Evolutionary conservation across 305 asterid species (phyloP), one percentile per base, ranked within the genome.

Genomic region (Andrographis paniculata): DNA sequence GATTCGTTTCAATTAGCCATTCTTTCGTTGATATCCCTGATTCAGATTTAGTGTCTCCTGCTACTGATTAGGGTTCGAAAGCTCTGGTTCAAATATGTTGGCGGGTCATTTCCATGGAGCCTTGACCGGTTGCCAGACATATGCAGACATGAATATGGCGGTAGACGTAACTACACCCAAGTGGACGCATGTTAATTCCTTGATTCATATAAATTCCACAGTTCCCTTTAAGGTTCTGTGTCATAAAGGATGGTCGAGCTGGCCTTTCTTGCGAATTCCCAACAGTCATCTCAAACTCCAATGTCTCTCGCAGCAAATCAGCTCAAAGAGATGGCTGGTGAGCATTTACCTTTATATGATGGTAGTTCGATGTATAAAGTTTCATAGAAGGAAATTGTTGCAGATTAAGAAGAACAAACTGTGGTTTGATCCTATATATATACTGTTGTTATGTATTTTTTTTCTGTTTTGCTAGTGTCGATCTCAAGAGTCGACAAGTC

Each of bases 271-370:
- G 9, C 22, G 59, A 45, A 62, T 61, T 60, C 52, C 50, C 48
- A 48, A 20, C 13, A 52, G 48, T 68, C 84, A 64, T 21, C 73
- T 61, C 52, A 82, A 76, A 57, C 55, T 75, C 41, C 87, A 60
- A 37, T 50, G 55, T 39, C 57, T 54, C 41, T 62, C 73, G 1
- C 70, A 67, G 50, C 89, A 78, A 30, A 46, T 62, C 46, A 50
- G 80, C 47, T 76, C 81, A 5, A 79, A 67, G 76, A 84, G 63
- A 74, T 79, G 84, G 88, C 81, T 77, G 79, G 95, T 84, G 58
- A 66, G 79, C 47, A 1, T 27, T 63, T 41, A 22, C 35, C 46
- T 48, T 6, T 17, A n/a, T n/a, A n/a, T n/a, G n/a, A n/a, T n/a
- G n/a, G n/a, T n/a, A n/a, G n/a, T n/a, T n/a, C n/a, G n/a, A n/a